phyloP scores from a whole-genome alignment of 108 stramenopile genomes.

The Nitzschia sp. region DNA sequence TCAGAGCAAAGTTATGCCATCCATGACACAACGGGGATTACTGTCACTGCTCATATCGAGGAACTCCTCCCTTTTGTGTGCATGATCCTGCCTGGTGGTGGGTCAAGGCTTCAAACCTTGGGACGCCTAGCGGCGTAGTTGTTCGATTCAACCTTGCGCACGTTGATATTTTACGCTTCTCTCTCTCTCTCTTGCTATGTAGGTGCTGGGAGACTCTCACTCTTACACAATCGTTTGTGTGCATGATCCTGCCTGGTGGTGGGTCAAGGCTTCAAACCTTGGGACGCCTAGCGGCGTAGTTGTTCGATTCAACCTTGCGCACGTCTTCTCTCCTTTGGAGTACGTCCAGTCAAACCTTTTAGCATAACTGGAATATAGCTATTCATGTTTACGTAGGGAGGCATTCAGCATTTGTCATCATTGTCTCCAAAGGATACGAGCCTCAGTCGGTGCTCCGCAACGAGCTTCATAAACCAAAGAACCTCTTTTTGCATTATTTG shows the following conservation, averaged over 20 bases:
- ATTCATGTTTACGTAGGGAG: too few relatives aligned
- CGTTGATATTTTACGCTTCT: conserved; percentile 28
- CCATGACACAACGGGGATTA: conserved; percentile 76
- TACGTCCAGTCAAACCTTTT: too few relatives aligned
- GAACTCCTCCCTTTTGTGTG: conserved; percentile 51
- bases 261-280: conserved; percentile 89
- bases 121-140: conserved; percentile 84
- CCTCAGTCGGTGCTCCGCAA: too few relatives aligned
- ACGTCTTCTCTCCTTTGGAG: conserved; percentile 34
- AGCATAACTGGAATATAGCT: too few relatives aligned
- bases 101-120: conserved; percentile 89
- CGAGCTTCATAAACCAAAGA: too few relatives aligned
- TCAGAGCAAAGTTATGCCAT: conserved; percentile 79
- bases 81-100: conserved; percentile 88
- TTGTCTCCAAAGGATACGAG: too few relatives aligned
- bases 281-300: conserved; percentile 85
- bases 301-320: conserved; percentile 93
- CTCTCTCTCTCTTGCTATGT: not conserved
- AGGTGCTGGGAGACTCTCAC: not conserved
- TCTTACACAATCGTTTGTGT: conserved; percentile 44
- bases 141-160: conserved; percentile 93
- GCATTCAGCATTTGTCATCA: too few relatives aligned
- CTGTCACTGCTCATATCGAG: conserved; percentile 18
- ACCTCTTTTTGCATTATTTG: too few relatives aligned
- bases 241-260: conserved; percentile 87